phyloP scores from a whole-genome alignment of 164 flowering plant species.

The Nelumbo lutea region DNA sequence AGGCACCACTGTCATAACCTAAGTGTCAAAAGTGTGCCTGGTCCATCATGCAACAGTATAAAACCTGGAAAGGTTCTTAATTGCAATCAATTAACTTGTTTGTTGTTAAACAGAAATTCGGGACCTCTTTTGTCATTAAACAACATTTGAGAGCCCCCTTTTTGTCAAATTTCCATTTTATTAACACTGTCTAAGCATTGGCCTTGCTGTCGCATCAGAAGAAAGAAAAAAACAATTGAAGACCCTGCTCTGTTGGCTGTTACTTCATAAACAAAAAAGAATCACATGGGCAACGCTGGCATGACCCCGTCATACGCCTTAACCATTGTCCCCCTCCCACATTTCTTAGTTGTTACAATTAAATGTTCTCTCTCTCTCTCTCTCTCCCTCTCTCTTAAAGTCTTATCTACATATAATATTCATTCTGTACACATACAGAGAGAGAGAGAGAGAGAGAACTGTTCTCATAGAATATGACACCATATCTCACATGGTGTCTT shows the following conservation, averaged over 20 bases:
- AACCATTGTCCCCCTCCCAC: slow-evolving; percentile 7
- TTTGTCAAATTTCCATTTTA: slow-evolving; percentile 1
- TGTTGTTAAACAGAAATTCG: not conserved
- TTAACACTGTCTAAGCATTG: not conserved
- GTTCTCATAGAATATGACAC: slow-evolving; percentile 12
- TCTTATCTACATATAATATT: slow-evolving; percentile 1
- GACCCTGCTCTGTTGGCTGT: not conserved
- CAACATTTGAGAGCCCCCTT: slow-evolving; percentile 1
- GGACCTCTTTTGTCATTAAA: not conserved
- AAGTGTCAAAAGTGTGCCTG: too few species aligned
- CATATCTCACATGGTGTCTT: slow-evolving; percentile 16
- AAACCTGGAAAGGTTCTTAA: not conserved
- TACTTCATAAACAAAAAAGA: slow-evolving; percentile 24
- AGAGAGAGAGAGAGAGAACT: not conserved
- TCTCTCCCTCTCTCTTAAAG: not conserved
- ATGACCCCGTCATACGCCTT: slow-evolving; percentile 16
- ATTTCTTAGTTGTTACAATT: slow-evolving; percentile 20
- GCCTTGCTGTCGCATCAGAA: too few species aligned
- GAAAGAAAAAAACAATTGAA: too few species aligned
- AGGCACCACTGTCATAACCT: too few species aligned
- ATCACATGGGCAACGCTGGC: slow-evolving; percentile 47
- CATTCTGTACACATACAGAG: not conserved
- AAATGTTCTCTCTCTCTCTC: slow-evolving; percentile 7
- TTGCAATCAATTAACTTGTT: not conserved
- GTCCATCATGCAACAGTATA: too few species aligned